Percentiles rank a stretch among this genome's conserved stretches.
phyloP scores from a whole-genome alignment of 2,329 filamentous ascomycete species.

The Orbilia oligospora region DNA sequence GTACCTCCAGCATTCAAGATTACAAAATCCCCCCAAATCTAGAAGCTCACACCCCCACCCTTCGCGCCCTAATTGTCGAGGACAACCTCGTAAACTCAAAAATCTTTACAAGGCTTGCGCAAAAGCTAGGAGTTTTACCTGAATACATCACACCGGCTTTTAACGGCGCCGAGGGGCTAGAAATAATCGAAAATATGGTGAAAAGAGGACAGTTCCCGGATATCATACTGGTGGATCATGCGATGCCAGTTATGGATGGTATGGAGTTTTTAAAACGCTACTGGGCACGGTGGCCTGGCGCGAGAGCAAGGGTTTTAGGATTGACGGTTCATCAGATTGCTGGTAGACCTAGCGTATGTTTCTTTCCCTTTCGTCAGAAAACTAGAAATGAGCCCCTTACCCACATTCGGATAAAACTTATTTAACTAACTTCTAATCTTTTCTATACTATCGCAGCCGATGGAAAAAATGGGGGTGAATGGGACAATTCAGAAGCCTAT shows the following conservation, averaged over 20 bases:
- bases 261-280: slow-evolving; percentile 42
- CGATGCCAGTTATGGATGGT: slow-evolving; percentile 45
- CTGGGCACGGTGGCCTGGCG: slow-evolving; percentile 29
- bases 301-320: slow-evolving; percentile 25
- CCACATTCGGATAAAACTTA: background rate
- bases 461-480: slow-evolving; percentile 24
- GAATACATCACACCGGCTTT: slow-evolving; percentile 29
- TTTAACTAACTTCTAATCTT: background rate
- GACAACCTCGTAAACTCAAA: slow-evolving; percentile 43
- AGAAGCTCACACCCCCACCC: slow-evolving; percentile 27
- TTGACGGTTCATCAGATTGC: background rate
- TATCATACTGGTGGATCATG: slow-evolving; percentile 28
- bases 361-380: background rate
- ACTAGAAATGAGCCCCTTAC: too few relatives aligned
- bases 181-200: slow-evolving; percentile 30
- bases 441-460: slow-evolving; percentile 24
- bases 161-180: slow-evolving; percentile 27
- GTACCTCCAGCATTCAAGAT: too few relatives aligned
- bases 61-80: slow-evolving; percentile 31
- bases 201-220: slow-evolving; percentile 30
- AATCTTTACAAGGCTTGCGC: slow-evolving; percentile 1
- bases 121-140: slow-evolving; percentile 7
- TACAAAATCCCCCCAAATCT: background rate
- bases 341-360: slow-evolving; percentile 23
- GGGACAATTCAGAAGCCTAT: slow-evolving; percentile 14